phyloP scores from a whole-genome alignment of 805 yeast species.

The Yamadazyma insecticola region DNA sequence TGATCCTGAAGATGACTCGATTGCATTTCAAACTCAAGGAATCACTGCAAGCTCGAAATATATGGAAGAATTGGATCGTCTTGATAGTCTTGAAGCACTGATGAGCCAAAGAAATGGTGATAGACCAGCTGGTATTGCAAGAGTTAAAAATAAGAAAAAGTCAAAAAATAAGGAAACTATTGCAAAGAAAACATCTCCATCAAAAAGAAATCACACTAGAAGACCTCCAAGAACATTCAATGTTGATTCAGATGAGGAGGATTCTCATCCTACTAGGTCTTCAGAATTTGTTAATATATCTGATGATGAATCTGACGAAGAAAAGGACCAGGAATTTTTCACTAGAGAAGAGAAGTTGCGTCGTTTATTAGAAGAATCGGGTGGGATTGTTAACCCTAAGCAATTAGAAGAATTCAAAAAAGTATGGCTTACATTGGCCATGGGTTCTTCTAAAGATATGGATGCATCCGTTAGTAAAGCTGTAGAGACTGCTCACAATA shows the following conservation, averaged over 20 bases:
- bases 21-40: slow-evolving; percentile 28
- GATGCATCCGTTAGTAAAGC: slow-evolving; percentile 9
- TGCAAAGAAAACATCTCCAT: slow-evolving; percentile 11
- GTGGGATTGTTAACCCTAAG: slow-evolving; percentile 32
- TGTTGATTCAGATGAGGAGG: slow-evolving; percentile 20
- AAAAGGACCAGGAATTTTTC: slow-evolving; percentile 48
- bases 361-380: slow-evolving; percentile 26
- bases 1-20: slow-evolving; percentile 21
- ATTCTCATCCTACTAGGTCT: slow-evolving; percentile 32
- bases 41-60: slow-evolving; percentile 7
- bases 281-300: slow-evolving; percentile 52
- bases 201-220: slow-evolving; percentile 22
- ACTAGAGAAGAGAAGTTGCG: slow-evolving; percentile 52
- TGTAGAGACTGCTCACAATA: slow-evolving; percentile 8
- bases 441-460: slow-evolving; percentile 4
- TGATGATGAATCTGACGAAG: slow-evolving; percentile 62
- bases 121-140: slow-evolving; percentile 20
- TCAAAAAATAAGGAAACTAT: slow-evolving; percentile 1
- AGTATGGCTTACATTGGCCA: slow-evolving; percentile 20
- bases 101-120: slow-evolving; percentile 16
- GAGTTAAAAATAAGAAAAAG: slow-evolving; percentile 16
- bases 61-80: slow-evolving; percentile 22
- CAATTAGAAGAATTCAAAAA: slow-evolving; percentile 29
- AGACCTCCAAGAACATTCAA: neutral
- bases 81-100: slow-evolving; percentile 34